phyloP scores from a whole-genome alignment of 306 rosid genomes.

The Vigna mungo region DNA sequence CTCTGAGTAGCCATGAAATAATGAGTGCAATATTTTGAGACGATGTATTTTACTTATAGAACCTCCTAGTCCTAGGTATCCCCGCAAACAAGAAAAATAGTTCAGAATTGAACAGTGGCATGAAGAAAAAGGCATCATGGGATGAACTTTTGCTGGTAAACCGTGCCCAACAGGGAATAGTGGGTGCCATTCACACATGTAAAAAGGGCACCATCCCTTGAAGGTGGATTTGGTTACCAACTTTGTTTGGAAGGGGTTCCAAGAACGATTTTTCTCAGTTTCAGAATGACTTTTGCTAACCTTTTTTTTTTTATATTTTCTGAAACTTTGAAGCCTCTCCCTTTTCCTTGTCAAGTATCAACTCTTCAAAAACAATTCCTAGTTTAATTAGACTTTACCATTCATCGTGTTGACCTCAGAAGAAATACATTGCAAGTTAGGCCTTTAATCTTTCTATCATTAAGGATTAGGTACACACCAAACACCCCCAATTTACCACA shows the following conservation, averaged over 20 bases:
- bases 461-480: slow-evolving; percentile 48
- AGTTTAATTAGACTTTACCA: neutral
- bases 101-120: slow-evolving; percentile 31
- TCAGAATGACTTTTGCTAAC: slow-evolving; percentile 21
- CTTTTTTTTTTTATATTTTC: neutral
- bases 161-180: slow-evolving; percentile 27
- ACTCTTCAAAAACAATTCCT: slow-evolving; percentile 27
- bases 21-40: neutral
- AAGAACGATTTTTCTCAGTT: neutral
- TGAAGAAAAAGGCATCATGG: slow-evolving; percentile 40
- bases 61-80: neutral
- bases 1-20: too few relatives aligned
- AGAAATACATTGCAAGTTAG: neutral
- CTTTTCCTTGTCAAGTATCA: neutral
- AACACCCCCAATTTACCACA: slow-evolving; percentile 39
- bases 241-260: slow-evolving; percentile 41
- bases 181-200: slow-evolving; percentile 35
- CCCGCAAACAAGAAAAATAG: slow-evolving; percentile 18
- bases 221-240: slow-evolving; percentile 46
- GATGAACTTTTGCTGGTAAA: slow-evolving; percentile 29
- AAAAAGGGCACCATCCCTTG: slow-evolving; percentile 18
- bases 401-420: too few relatives aligned
- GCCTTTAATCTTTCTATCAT: slow-evolving; percentile 42
- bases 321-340: slow-evolving; percentile 3
- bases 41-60: neutral